Percentiles rank a stretch among this genome's conserved stretches.
Evolutionary conservation across 2,329 filamentous ascomycete genomes (phyloP).

Genomic region (Nigrograna mackinnonii): DNA sequence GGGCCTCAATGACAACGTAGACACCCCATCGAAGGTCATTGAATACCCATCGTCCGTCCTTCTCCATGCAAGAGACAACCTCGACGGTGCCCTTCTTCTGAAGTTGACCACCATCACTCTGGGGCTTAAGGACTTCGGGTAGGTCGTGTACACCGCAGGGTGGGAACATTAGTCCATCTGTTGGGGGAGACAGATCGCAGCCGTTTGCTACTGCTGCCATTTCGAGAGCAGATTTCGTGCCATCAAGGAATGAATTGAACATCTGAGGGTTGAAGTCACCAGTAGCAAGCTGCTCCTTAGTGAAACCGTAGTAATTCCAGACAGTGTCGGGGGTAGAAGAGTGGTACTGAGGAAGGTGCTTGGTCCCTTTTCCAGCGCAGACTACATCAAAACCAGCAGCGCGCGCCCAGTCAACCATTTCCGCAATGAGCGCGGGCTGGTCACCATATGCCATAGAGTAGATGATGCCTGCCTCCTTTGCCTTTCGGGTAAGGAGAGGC

Average conservation of each 20-base stretch:
- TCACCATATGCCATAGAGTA: slow-evolving; percentile 54
- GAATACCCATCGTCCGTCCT: slow-evolving; percentile 45
- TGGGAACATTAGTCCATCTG: slow-evolving; percentile 47
- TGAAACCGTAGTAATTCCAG: slow-evolving; percentile 53
- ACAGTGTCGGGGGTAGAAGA: slow-evolving; percentile 52
- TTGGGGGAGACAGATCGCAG: slow-evolving; percentile 46
- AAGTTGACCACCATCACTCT: slow-evolving; percentile 45
- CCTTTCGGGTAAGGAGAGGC: slow-evolving; percentile 45
- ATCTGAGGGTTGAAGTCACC: slow-evolving; percentile 53
- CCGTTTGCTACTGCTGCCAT: slow-evolving; percentile 54
- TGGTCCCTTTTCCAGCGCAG: slow-evolving; percentile 52
- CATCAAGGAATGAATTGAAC: slow-evolving; percentile 55
- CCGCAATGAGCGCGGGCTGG: slow-evolving; percentile 49
- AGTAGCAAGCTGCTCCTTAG: slow-evolving; percentile 46
- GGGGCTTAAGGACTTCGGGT: slow-evolving; percentile 45
- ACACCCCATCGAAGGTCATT: slow-evolving; percentile 50
- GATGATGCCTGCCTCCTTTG: slow-evolving; percentile 50
- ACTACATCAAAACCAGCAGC: slow-evolving; percentile 51
- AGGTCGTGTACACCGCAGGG: slow-evolving; percentile 50
- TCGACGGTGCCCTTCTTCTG: slow-evolving; percentile 50
- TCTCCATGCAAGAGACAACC: slow-evolving; percentile 50
- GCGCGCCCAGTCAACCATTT: slow-evolving; percentile 49
- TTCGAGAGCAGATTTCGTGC: slow-evolving; percentile 52
- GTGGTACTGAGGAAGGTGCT: slow-evolving; percentile 51
- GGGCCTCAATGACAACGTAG: slow-evolving; percentile 51